Conservation (phyloP, 2,329 filamentous ascomycete genomes). For the Coniochaeta prunicola region DNA sequence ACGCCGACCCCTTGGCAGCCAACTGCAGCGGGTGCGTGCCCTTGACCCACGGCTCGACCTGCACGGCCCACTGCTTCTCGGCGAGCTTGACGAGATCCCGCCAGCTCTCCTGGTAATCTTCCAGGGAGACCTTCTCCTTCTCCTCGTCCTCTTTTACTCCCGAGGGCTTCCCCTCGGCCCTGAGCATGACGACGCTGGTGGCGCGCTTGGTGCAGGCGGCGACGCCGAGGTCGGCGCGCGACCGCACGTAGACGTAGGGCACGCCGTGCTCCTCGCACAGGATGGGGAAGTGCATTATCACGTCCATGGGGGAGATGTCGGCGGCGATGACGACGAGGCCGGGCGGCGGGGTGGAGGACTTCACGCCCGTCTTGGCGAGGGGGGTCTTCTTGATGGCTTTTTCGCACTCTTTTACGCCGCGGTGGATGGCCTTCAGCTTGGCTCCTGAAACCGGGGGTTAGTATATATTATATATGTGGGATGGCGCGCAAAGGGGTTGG, state of each 20-base stretch:
- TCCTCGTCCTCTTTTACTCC: conserved; percentile 27
- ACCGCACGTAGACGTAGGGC: conserved; percentile 91
- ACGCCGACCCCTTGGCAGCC: neutral
- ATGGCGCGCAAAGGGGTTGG: neutral
- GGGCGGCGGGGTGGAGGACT: conserved; percentile 47
- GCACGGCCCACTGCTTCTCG: conserved; percentile 57
- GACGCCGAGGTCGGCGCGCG: conserved; percentile 85
- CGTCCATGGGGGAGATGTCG: conserved; percentile 97
- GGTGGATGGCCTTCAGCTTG: conserved; percentile 91
- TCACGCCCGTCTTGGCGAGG: conserved; percentile 52
- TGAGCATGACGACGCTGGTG: conserved; percentile 89
- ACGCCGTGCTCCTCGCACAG: conserved; percentile 98
- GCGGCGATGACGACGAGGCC: conserved; percentile 86
- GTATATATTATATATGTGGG: conserved; percentile 8
- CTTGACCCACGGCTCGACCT: conserved; percentile 30
- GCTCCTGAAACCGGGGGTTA: conserved; percentile 77
- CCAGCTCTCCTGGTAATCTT: conserved; percentile 58
- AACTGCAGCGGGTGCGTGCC: conserved; percentile 17
- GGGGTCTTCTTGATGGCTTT: conserved; percentile 94
- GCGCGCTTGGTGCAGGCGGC: conserved; percentile 93
- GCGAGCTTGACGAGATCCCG: conserved; percentile 58
- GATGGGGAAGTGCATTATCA: conserved; percentile 95
- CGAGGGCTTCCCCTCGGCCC: conserved; percentile 41
- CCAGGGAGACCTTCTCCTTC: conserved; percentile 40
- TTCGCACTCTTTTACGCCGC: conserved; percentile 97